Evolutionary conservation across 2,329 filamentous ascomycete species (phyloP).

Genomic region (Botryotinia narcissicola): DNA sequence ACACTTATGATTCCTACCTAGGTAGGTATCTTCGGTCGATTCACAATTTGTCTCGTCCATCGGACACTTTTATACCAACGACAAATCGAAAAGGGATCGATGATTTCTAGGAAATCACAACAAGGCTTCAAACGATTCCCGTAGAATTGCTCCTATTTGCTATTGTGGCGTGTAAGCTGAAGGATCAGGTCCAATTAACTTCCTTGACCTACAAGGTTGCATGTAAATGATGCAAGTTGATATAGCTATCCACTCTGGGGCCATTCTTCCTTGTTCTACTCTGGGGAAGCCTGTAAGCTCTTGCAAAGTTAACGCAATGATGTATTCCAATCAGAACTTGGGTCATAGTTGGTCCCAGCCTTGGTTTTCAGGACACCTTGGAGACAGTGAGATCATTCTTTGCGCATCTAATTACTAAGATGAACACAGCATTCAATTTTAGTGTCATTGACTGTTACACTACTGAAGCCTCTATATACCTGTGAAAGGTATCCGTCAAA

Average conservation of each 20-base stretch:
- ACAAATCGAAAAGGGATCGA: not conserved
- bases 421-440: not conserved
- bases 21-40: not conserved
- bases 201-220: not conserved
- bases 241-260: constrained; percentile 12
- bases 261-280: constrained; percentile 14
- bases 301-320: constrained; percentile 17
- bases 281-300: constrained; percentile 14
- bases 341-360: constrained; percentile 4
- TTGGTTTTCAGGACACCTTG: not conserved
- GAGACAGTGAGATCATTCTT: constrained; percentile 17
- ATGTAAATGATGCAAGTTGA: constrained; percentile 16
- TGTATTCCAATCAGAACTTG: constrained; percentile 13
- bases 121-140: not conserved
- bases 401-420: constrained; percentile 13
- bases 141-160: not conserved
- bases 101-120: not conserved
- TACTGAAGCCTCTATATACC: constrained; percentile 15
- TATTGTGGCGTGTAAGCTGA: constrained; percentile 9
- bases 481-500: constrained; percentile 3
- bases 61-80: not conserved
- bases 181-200: not conserved
- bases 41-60: not conserved
- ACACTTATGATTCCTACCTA: not conserved
- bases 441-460: not conserved